Conservation (phyloP, 768 basidiomycete species). For the Pleurotus eryngii region DNA sequence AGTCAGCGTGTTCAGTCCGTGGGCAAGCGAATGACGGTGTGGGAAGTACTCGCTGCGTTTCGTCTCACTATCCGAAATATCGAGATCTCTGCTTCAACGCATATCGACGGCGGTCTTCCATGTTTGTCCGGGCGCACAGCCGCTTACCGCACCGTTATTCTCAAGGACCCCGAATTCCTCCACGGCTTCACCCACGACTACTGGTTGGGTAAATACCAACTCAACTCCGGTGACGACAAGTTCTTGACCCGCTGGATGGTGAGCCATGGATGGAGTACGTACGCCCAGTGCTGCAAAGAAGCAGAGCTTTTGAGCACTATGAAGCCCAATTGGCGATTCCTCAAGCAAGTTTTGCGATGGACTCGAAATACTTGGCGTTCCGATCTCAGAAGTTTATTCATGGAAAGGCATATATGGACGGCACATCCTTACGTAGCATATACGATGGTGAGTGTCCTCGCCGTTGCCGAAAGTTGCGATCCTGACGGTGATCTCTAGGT, state of each 20-base stretch:
- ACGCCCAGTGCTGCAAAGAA: constrained; percentile 83
- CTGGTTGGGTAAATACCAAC: constrained; percentile 92
- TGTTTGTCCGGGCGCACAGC: constrained; percentile 93
- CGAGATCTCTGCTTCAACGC: constrained; percentile 84
- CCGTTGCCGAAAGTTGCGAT: constrained; percentile 34
- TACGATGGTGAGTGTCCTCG: constrained; percentile 71
- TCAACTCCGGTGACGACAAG: constrained; percentile 93
- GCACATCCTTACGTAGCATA: constrained; percentile 88
- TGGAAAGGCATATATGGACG: constrained; percentile 85
- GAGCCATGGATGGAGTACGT: constrained; percentile 92
- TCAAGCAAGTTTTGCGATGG: constrained; percentile 93
- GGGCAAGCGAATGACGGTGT: constrained; percentile 80
- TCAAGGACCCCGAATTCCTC: constrained; percentile 92
- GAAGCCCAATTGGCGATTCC: constrained; percentile 95
- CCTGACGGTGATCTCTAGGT: constrained; percentile 41
- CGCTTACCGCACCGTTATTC: constrained; percentile 89
- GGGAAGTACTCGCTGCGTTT: constrained; percentile 94
- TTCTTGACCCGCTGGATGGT: constrained; percentile 97
- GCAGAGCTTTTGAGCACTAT: constrained; percentile 87
- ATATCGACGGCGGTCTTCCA: constrained; percentile 90
- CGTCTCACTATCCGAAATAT: constrained; percentile 92
- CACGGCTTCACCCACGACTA: constrained; percentile 93
- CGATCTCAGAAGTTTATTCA: constrained; percentile 85
- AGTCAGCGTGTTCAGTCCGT: constrained; percentile 84
- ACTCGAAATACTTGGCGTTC: constrained; percentile 94